Conservation (phyloP, 192 early-diverging fungal species). For the Backusella mclennaniae region DNA sequence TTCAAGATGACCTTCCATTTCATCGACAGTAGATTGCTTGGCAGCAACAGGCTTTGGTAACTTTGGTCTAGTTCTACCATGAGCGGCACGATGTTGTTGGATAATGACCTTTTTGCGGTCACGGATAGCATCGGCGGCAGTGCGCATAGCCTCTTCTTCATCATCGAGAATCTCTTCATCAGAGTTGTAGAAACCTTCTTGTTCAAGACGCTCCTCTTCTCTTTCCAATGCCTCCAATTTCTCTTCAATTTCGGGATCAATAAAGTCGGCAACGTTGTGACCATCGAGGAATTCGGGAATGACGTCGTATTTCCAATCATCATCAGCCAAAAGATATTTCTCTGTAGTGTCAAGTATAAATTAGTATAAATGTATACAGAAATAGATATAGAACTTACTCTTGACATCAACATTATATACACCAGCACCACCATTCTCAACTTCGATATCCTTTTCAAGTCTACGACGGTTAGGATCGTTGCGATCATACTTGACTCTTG, state of each 20-base stretch:
- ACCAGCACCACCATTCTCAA: constrained; percentile 89
- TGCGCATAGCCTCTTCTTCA: constrained; percentile 78
- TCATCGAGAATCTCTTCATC: constrained; percentile 72
- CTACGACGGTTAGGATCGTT: constrained; percentile 79
- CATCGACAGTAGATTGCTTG: constrained; percentile 40
- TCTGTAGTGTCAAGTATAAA: constrained; percentile 37
- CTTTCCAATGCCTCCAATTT: constrained; percentile 92
- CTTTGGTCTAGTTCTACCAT: constrained; percentile 77
- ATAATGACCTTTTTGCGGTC: constrained; percentile 84
- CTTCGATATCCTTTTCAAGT: constrained; percentile 91
- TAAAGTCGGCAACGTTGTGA: constrained; percentile 97
- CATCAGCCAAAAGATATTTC: constrained; percentile 77
- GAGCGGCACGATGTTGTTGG: constrained; percentile 68
- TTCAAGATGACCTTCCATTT: constrained; percentile 73
- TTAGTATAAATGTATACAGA: not conserved
- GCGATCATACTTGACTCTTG: constrained; percentile 71
- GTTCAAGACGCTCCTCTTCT: constrained; percentile 94
- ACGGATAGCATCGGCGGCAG: constrained; percentile 77
- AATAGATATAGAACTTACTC: constrained; percentile 43
- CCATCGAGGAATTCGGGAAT: constrained; percentile 99
- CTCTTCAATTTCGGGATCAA: constrained; percentile 97
- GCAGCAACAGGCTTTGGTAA: constrained; percentile 62
- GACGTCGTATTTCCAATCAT: constrained; percentile 95
- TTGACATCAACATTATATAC: constrained; percentile 96
- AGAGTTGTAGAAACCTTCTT: constrained; percentile 92